Evolutionary conservation across 2,329 filamentous ascomycete species (phyloP).

Genomic region (Penicillium decumbens): DNA sequence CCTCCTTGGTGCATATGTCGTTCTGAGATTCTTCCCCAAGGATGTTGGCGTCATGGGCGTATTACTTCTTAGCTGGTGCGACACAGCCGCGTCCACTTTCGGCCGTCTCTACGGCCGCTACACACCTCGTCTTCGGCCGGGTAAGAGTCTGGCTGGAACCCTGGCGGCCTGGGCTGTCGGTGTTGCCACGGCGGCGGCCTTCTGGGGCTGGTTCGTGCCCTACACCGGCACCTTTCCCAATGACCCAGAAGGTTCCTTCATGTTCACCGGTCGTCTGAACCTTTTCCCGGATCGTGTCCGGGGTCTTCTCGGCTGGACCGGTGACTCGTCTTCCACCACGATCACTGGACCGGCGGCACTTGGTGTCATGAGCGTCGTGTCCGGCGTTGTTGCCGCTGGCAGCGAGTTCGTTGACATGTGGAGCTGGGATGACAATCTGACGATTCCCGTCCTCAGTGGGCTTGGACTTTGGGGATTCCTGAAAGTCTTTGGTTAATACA

Average conservation of each 20-base stretch:
- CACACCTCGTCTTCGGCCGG: conserved; percentile 75
- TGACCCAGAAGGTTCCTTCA: conserved; percentile 66
- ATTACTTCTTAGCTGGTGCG: conserved; percentile 91
- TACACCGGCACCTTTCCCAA: conserved; percentile 61
- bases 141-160: conserved; percentile 89
- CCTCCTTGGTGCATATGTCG: conserved; percentile 81
- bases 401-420: conserved; percentile 90
- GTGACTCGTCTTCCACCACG: conserved; percentile 49
- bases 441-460: conserved; percentile 87
- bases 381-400: conserved; percentile 79
- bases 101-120: conserved; percentile 84
- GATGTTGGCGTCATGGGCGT: conserved; percentile 87
- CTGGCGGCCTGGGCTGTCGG: conserved; percentile 78
- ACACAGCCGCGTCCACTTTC: conserved; percentile 93
- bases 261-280: conserved; percentile 71
- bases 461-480: conserved; percentile 87
- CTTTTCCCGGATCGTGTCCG: conserved; percentile 59
- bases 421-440: conserved; percentile 95
- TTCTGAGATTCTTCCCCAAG: conserved; percentile 84
- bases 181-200: conserved; percentile 73
- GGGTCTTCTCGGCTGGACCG: conserved; percentile 57
- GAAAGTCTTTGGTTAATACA: conserved; percentile 64
- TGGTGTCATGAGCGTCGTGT: conserved; percentile 75
- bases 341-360: conserved; percentile 70
- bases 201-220: conserved; percentile 83